Percentiles rank a stretch among this genome's conserved stretches.
Conservation (phyloP, 345 rosid species). For the Brassica cretica region DNA sequence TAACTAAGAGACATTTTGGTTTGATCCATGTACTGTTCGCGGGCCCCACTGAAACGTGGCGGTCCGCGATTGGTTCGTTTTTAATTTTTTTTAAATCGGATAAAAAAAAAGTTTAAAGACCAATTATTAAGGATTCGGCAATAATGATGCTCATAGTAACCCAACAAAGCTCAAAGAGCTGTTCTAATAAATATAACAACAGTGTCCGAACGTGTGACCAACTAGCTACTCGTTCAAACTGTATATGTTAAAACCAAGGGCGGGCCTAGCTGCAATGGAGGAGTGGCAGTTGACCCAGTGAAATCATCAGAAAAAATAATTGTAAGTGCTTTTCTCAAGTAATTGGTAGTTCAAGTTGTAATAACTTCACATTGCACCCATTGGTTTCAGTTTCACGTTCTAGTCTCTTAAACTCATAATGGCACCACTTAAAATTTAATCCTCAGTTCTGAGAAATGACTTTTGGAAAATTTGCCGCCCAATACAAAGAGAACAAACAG, state of each 20-base stretch:
- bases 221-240: conserved; percentile 11
- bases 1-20: too few species aligned
- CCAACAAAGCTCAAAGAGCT: neutral
- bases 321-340: neutral
- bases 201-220: neutral
- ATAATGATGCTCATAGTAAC: neutral
- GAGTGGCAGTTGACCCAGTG: neutral
- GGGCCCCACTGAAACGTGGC: too few species aligned
- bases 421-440: neutral
- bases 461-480: conserved; percentile 26
- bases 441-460: neutral
- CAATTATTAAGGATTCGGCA: too few species aligned
- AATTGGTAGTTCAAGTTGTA: neutral
- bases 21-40: too few species aligned
- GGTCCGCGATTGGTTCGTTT: too few species aligned
- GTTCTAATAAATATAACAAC: neutral
- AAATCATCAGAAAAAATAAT: neutral
- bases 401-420: neutral
- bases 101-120: too few species aligned
- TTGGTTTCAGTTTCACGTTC: neutral
- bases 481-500: conserved; percentile 3
- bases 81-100: too few species aligned
- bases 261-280: neutral
- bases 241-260: neutral
- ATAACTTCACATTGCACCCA: neutral